Conservation (phyloP, 306 rosid species). For the Gleditsia sinensis region DNA sequence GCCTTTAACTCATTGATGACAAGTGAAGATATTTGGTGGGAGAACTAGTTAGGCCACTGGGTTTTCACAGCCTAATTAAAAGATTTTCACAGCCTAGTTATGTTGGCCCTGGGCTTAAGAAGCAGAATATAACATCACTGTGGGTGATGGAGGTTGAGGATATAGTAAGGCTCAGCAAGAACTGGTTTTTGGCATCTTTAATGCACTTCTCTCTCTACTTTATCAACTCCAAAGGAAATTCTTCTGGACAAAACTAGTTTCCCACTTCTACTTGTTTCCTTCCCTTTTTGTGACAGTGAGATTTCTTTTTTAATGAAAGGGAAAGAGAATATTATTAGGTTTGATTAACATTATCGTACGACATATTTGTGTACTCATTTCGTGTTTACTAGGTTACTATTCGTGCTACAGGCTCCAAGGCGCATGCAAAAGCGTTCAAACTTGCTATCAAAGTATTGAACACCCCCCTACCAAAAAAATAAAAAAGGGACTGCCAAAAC, state of each 20-base stretch:
- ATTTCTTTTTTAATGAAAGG: slow-evolving; percentile 1
- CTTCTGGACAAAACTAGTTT: neutral
- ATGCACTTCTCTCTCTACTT: neutral
- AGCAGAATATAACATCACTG: neutral
- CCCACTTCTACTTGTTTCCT: neutral
- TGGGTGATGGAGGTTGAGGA: neutral
- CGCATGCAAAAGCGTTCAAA: too few species aligned
- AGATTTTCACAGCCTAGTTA: too few species aligned
- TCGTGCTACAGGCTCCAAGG: too few species aligned
- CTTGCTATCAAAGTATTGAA: too few species aligned
- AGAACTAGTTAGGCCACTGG: too few species aligned
- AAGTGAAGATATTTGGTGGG: too few species aligned
- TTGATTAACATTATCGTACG: neutral
- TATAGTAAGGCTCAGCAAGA: neutral
- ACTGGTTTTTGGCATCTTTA: neutral
- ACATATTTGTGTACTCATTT: neutral
- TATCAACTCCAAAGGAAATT: neutral
- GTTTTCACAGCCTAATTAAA: too few species aligned
- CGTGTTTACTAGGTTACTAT: too few species aligned
- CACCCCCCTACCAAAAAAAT: too few species aligned
- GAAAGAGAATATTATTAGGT: neutral
- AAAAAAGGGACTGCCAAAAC: too few species aligned
- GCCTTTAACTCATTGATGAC: too few species aligned
- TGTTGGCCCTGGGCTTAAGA: neutral
- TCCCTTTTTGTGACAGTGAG: neutral